Percentiles rank a stretch among this genome's conserved stretches.
Conservation (phyloP, 352 stramenopile species). For the Pythium monospermum region DNA sequence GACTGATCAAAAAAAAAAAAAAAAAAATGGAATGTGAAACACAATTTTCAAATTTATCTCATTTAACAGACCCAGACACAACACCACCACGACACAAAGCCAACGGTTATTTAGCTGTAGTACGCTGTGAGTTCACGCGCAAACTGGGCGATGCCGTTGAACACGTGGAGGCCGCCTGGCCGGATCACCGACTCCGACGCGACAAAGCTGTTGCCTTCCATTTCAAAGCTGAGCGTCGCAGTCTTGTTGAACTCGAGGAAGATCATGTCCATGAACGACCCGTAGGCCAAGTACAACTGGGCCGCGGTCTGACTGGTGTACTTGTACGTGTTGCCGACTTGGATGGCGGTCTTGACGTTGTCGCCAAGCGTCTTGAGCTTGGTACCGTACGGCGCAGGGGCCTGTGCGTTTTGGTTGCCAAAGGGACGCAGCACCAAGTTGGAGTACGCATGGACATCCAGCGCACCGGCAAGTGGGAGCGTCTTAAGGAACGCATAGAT, state of each 20-base stretch:
- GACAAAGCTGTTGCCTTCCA: conserved; percentile 27
- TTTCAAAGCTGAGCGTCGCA: conserved; percentile 26
- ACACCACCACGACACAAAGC: background rate
- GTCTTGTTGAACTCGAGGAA: conserved; percentile 29
- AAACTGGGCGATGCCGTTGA: conserved; percentile 24
- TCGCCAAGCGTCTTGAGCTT: conserved; percentile 26
- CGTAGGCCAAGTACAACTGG: conserved; percentile 27
- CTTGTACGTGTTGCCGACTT: conserved; percentile 13
- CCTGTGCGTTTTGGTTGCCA: conserved; percentile 15
- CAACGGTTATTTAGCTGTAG: conserved; percentile 18
- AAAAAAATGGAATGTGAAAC: too few relatives aligned
- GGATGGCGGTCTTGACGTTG: conserved; percentile 24
- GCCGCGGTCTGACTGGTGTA: conserved; percentile 23
- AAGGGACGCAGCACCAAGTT: conserved; percentile 27
- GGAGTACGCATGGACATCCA: conserved; percentile 30
- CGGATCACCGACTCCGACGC: conserved; percentile 19
- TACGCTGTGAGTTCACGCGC: conserved; percentile 16
- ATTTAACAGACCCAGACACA: too few relatives aligned
- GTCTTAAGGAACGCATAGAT: conserved; percentile 29
- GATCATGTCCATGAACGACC: conserved; percentile 30
- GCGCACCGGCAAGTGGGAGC: conserved; percentile 19
- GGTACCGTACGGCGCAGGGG: conserved; percentile 18
- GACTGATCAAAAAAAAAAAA: too few relatives aligned
- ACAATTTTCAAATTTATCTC: too few relatives aligned
- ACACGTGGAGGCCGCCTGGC: conserved; percentile 20